phyloP scores from a whole-genome alignment of 148 eudicot species.

The Polygonum maritimum region DNA sequence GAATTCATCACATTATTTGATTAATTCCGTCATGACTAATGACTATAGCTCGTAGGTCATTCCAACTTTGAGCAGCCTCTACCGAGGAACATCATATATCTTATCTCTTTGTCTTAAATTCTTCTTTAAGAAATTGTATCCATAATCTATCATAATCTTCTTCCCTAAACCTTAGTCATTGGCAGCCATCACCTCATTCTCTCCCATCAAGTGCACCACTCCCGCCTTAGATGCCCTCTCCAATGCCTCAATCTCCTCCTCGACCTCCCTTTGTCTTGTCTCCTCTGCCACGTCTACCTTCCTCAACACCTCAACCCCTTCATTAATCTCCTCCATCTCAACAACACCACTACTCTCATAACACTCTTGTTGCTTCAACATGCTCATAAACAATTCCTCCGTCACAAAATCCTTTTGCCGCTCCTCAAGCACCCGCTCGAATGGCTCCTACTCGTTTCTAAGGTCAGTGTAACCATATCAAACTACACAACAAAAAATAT shows the following conservation, averaged over 20 bases:
- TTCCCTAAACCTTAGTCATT: conserved; percentile 18
- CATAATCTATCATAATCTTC: conserved; percentile 24
- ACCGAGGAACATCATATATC: conserved; percentile 23
- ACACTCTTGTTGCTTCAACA: neutral
- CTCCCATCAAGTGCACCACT: conserved; percentile 34
- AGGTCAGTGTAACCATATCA: conserved; percentile 38
- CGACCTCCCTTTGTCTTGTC: conserved; percentile 1
- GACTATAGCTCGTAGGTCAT: conserved; percentile 39
- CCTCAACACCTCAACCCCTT: neutral
- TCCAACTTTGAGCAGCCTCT: conserved; percentile 27
- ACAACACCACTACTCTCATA: neutral
- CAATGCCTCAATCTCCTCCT: conserved; percentile 18
- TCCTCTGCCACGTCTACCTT: neutral
- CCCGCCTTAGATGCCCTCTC: conserved; percentile 25
- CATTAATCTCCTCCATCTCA: neutral
- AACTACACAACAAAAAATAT: conserved; percentile 36
- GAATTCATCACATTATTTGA: no score
- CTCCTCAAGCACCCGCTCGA: conserved; percentile 26
- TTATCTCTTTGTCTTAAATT: conserved; percentile 24
- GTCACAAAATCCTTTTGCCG: conserved; percentile 24
- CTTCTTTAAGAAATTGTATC: conserved; percentile 20
- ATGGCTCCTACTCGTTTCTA: conserved; percentile 19
- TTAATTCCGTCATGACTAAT: neutral
- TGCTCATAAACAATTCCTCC: neutral
- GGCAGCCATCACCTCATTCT: conserved; percentile 25